Evolutionary conservation across 306 rosid species (phyloP), one percentile per base, ranked within the genome.

Genomic region (Mimosa bimucronata): DNA sequence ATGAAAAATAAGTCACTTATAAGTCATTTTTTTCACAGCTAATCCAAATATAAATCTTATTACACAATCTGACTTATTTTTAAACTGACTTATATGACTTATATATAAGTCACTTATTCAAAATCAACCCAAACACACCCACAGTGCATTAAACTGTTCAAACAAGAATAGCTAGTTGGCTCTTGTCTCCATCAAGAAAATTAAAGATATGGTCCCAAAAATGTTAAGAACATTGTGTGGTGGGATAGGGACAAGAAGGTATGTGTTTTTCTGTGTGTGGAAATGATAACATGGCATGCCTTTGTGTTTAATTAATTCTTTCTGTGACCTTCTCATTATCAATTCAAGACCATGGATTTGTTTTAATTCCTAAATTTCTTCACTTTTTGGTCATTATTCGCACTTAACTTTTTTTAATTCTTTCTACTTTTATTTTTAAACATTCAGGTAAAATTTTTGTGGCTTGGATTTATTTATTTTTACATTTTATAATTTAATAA

Each of bases 101-200:
- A n/a, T n/a, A n/a, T n/a, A n/a, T n/a, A n/a, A n/a, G n/a, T n/a
- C n/a, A n/a, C n/a, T n/a, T n/a, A n/a, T n/a, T n/a, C n/a, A n/a
- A n/a, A n/a, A n/a, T n/a, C n/a, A n/a, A n/a, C n/a, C n/a, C n/a
- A n/a, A n/a, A n/a, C n/a, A n/a, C n/a, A n/a, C n/a, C n/a, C n/a
- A n/a, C n/a, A 7, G 13, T 18, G 66, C 45, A 71, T 52, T 64
- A 19, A 25, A 73, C 31, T 42, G 29, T 37, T 66, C 46, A 83
- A 78, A 55, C 70, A 58, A 25, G 19, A 57, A 8, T 40, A 28
- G 74, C 55, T 31, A 73, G 82, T 30, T 30, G 74, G 76, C 13
- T 74, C 74, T 25, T 73, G 73, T 68, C 74, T 53, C 73, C 48
- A 79, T 83, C 44, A 79, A 74, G 76, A 65, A 79, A 79, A 74